Conservation (phyloP, 176 grass and related monocot species). For the Rhynchospora breviuscula region DNA sequence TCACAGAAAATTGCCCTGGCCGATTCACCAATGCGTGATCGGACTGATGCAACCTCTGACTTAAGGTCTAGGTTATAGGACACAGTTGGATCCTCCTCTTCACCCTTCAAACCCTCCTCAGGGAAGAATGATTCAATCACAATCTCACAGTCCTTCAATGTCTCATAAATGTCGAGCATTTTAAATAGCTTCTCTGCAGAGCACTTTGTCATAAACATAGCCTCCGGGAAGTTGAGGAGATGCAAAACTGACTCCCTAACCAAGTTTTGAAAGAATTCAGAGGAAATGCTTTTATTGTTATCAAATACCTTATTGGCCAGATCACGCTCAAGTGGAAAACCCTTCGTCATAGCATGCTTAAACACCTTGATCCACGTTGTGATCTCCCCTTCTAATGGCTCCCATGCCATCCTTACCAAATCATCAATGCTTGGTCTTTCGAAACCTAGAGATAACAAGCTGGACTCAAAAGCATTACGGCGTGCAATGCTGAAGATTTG, state of each 20-base stretch:
- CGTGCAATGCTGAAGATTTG: constrained; percentile 60
- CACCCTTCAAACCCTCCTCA: not conserved
- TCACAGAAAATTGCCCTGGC: constrained; percentile 76
- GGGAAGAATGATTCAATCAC: constrained; percentile 36
- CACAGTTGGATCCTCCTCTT: not conserved
- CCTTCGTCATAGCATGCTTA: constrained; percentile 35
- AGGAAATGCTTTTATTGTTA: constrained; percentile 18
- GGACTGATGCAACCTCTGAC: constrained; percentile 41
- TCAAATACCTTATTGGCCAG: constrained; percentile 51
- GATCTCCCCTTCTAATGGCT: constrained; percentile 58
- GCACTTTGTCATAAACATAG: constrained; percentile 56
- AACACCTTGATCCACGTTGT: constrained; percentile 70
- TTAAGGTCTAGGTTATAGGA: constrained; percentile 35
- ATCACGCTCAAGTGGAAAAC: constrained; percentile 49
- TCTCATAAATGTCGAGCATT: constrained; percentile 93
- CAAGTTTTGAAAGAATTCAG: constrained; percentile 15
- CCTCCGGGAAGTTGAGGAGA: constrained; percentile 76
- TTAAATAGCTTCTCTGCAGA: constrained; percentile 90
- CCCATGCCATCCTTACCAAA: constrained; percentile 74
- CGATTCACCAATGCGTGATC: constrained; percentile 52
- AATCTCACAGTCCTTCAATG: constrained; percentile 43
- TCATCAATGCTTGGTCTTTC: constrained; percentile 71
- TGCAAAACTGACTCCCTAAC: constrained; percentile 35
- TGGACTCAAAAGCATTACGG: constrained; percentile 54
- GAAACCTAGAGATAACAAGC: constrained; percentile 55